These are phyloP conservation scores for Aspergillus vadensis DNA, from an alignment of 2,329 filamentous ascomycete species.

Conservation along the genomic window DNA sequence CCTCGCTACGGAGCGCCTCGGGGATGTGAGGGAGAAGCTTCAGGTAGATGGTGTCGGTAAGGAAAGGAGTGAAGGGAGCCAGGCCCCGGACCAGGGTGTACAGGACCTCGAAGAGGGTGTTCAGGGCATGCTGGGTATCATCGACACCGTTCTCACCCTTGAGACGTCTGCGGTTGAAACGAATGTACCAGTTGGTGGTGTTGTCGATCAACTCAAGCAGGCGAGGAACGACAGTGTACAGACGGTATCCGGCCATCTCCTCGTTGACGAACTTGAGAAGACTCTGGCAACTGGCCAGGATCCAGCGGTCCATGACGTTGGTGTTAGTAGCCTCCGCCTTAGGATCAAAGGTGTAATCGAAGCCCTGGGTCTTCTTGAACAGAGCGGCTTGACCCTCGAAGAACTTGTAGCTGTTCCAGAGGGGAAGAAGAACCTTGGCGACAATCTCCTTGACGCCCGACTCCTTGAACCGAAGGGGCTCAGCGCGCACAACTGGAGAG, in stretches of 20 bases:
- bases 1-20: slow-evolving; percentile 66
- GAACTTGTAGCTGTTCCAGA: slow-evolving; percentile 98
- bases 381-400: slow-evolving; percentile 86
- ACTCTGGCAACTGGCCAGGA: slow-evolving; percentile 88
- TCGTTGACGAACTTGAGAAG: slow-evolving; percentile 87
- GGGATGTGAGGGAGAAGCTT: slow-evolving; percentile 82
- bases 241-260: slow-evolving; percentile 79
- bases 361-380: slow-evolving; percentile 78
- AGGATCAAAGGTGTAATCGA: slow-evolving; percentile 78
- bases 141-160: slow-evolving; percentile 86
- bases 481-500: slow-evolving; percentile 88
- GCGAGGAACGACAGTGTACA: slow-evolving; percentile 90
- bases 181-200: slow-evolving; percentile 98
- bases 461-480: slow-evolving; percentile 90
- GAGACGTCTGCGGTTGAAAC: slow-evolving; percentile 86
- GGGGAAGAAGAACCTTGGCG: slow-evolving; percentile 81
- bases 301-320: slow-evolving; percentile 97
- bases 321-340: slow-evolving; percentile 72
- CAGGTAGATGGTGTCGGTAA: slow-evolving; percentile 91
- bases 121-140: slow-evolving; percentile 86
- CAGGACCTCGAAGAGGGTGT: slow-evolving; percentile 90
- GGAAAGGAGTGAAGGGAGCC: slow-evolving; percentile 92
- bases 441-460: slow-evolving; percentile 92
- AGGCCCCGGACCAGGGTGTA: slow-evolving; percentile 85
- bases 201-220: slow-evolving; percentile 85